Conservation (phyloP, 306 rosid genomes). For the Fragaria nilgerrensis region DNA sequence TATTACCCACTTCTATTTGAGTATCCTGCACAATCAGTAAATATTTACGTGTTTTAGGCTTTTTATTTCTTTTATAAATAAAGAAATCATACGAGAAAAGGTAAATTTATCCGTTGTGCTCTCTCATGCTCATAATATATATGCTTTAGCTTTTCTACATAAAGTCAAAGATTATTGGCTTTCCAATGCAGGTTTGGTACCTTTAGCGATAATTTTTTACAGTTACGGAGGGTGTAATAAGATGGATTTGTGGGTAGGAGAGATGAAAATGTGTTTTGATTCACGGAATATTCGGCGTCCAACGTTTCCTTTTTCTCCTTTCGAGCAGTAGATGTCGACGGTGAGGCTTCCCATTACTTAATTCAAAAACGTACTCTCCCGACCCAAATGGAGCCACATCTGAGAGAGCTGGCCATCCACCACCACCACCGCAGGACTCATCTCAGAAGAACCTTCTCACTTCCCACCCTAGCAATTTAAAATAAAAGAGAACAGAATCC, state of each 20-base stretch:
- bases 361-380: not conserved
- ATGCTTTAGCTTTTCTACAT: too few relatives aligned
- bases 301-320: not conserved
- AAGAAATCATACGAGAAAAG: not conserved
- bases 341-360: constrained; percentile 3
- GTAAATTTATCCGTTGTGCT: not conserved
- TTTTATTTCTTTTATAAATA: too few relatives aligned
- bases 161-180: not conserved
- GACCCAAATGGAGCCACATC: too few relatives aligned
- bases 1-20: too few relatives aligned
- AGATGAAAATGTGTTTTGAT: not conserved
- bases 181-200: not conserved
- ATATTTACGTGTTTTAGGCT: too few relatives aligned
- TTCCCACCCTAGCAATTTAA: not conserved
- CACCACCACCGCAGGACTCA: not conserved
- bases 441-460: not conserved
- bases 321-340: not conserved
- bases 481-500: not conserved
- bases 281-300: not conserved
- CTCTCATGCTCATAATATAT: too few relatives aligned
- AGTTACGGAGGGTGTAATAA: not conserved
- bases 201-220: not conserved
- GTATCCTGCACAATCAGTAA: too few relatives aligned
- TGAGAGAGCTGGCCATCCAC: not conserved
- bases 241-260: not conserved